These are phyloP conservation scores for Alnus glutinosa DNA, from an alignment of 306 rosid genomes.

Conservation along the genomic window DNA sequence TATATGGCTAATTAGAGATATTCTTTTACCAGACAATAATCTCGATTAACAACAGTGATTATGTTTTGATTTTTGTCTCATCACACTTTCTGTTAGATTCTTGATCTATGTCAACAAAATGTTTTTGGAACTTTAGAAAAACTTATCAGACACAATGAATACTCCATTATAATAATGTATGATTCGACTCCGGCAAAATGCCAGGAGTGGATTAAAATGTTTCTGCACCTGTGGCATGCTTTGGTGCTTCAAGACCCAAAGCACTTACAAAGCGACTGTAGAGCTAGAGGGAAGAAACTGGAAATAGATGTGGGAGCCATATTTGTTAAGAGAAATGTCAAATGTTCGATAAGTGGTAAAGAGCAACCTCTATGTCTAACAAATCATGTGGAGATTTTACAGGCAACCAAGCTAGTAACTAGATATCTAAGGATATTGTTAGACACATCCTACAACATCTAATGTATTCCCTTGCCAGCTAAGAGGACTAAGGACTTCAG, in stretches of 20 bases:
- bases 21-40: neutral
- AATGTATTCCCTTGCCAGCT: neutral
- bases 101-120: neutral
- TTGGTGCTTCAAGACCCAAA: neutral
- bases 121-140: neutral
- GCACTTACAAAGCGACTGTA: neutral
- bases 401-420: neutral
- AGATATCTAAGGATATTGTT: neutral
- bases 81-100: neutral
- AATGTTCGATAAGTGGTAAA: neutral
- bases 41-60: neutral
- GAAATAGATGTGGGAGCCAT: neutral
- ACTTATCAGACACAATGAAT: neutral
- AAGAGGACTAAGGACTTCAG: neutral
- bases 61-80: neutral
- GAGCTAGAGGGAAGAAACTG: neutral
- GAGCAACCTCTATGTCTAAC: neutral
- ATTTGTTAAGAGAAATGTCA: neutral
- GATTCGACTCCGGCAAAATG: neutral
- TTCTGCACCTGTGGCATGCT: neutral
- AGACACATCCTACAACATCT: neutral
- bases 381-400: neutral
- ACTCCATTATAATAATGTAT: neutral
- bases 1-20: neutral
- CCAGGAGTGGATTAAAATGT: neutral